phyloP scores from a whole-genome alignment of 148 eudicot species.

The Pharnaceum exiguum region DNA sequence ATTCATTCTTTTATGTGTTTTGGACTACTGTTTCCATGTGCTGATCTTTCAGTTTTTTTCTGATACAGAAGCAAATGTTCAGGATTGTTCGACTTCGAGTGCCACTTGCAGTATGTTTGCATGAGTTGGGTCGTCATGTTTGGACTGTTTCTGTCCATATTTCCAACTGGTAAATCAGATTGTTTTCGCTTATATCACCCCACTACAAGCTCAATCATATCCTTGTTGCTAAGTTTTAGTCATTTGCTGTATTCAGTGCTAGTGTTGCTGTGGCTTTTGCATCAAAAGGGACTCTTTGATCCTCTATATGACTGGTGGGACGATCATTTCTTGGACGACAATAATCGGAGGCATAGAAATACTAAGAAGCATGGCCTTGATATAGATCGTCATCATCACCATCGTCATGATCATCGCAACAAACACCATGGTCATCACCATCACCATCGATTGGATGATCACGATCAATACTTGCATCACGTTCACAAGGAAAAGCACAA shows the following conservation, averaged over 20 bases:
- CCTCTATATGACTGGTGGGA: conserved; percentile 97
- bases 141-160: conserved; percentile 62
- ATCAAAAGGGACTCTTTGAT: conserved; percentile 91
- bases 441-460: conserved; percentile 29
- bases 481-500: conserved; percentile 69
- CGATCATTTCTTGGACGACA: conserved; percentile 46
- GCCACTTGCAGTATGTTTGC: conserved; percentile 91
- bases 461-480: conserved; percentile 54
- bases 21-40: background rate
- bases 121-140: conserved; percentile 85
- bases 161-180: conserved; percentile 63
- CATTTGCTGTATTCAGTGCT: conserved; percentile 40
- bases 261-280: conserved; percentile 86
- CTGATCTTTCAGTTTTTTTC: conserved; percentile 13
- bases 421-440: conserved; percentile 39
- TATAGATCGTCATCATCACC: conserved; percentile 17
- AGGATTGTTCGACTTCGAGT: conserved; percentile 79
- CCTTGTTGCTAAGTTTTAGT: too few relatives aligned
- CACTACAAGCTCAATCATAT: background rate
- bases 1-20: too few relatives aligned
- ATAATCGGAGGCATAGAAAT: conserved; percentile 15
- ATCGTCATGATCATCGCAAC: conserved; percentile 18
- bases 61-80: conserved; percentile 69
- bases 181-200: background rate
- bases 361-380: conserved; percentile 24